Evolutionary conservation across 2,329 filamentous ascomycete species (phyloP).

Genomic region (Chrysoporthe deuterocubensis): DNA sequence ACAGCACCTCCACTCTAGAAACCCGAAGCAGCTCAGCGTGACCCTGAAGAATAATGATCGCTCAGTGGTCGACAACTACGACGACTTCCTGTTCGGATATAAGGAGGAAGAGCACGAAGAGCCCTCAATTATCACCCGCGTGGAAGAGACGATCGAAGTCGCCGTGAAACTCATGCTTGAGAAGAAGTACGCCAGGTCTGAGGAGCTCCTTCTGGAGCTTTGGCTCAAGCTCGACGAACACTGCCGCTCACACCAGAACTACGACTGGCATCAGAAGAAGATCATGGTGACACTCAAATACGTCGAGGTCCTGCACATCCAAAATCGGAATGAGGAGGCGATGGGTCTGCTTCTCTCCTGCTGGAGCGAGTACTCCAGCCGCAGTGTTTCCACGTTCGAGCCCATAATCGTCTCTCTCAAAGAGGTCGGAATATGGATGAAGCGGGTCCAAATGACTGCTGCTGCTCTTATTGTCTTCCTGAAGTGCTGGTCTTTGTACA

Average conservation of each 20-base stretch:
- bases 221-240: constrained; percentile 15
- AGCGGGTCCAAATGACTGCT: background rate
- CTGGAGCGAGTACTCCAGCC: constrained; percentile 13
- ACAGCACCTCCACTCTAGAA: background rate
- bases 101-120: background rate
- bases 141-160: constrained; percentile 5
- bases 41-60: constrained; percentile 5
- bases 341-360: constrained; percentile 8
- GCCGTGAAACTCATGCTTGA: background rate
- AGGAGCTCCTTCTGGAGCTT: constrained; percentile 8
- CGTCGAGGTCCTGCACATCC: constrained; percentile 12
- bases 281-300: constrained; percentile 11
- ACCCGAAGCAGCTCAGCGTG: constrained; percentile 1
- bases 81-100: background rate
- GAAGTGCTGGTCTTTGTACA: constrained; percentile 13
- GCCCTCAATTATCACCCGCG: constrained; percentile 2
- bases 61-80: constrained; percentile 6
- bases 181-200: constrained; percentile 5
- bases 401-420: constrained; percentile 5
- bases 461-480: constrained; percentile 8
- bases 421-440: constrained; percentile 11
- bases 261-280: constrained; percentile 18
- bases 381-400: background rate
- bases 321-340: constrained; percentile 14
- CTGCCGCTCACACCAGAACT: constrained; percentile 9